These are phyloP conservation scores for Miscanthus sacchariflorus DNA, from an alignment of 202 grass and related monocot species.

Conservation along the genomic window DNA sequence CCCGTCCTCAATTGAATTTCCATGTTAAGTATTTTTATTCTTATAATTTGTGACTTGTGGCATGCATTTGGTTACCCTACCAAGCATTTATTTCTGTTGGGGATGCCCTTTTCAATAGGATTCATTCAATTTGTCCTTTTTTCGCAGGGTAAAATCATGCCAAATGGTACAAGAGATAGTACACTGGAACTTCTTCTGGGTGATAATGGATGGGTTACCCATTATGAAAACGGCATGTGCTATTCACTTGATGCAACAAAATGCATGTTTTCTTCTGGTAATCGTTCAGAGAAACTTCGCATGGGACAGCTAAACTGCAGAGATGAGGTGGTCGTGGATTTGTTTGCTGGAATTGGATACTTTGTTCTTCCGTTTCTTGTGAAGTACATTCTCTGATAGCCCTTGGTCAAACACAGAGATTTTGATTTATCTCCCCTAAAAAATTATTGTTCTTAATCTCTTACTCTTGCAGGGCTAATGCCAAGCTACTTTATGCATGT, in stretches of 20 bases:
- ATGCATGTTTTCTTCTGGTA: slow-evolving; percentile 99
- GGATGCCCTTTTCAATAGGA: slow-evolving; percentile 27
- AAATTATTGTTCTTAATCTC: slow-evolving; percentile 29
- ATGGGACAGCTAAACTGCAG: slow-evolving; percentile 80
- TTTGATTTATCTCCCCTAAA: not conserved
- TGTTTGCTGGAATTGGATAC: slow-evolving; percentile 98
- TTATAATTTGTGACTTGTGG: not conserved
- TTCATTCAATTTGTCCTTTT: slow-evolving; percentile 33
- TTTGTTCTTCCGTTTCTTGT: slow-evolving; percentile 95
- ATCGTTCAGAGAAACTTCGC: slow-evolving; percentile 90
- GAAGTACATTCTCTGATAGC: slow-evolving; percentile 65
- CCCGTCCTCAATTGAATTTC: slow-evolving; percentile 2
- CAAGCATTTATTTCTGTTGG: slow-evolving; percentile 29
- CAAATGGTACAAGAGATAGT: slow-evolving; percentile 94
- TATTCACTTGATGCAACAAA: slow-evolving; percentile 96
- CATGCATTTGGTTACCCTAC: slow-evolving; percentile 13
- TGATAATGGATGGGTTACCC: slow-evolving; percentile 78
- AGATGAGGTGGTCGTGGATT: slow-evolving; percentile 86
- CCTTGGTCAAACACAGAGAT: not conserved
- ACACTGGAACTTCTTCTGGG: slow-evolving; percentile 85
- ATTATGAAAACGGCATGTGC: slow-evolving; percentile 83
- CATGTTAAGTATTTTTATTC: slow-evolving; percentile 20
- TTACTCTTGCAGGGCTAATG: slow-evolving; percentile 71
- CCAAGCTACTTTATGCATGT: slow-evolving; percentile 95
- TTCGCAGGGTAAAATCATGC: slow-evolving; percentile 78